Base-by-base conservation (phyloP, 805 yeast genomes). In the Cyberlindnera americana region DNA sequence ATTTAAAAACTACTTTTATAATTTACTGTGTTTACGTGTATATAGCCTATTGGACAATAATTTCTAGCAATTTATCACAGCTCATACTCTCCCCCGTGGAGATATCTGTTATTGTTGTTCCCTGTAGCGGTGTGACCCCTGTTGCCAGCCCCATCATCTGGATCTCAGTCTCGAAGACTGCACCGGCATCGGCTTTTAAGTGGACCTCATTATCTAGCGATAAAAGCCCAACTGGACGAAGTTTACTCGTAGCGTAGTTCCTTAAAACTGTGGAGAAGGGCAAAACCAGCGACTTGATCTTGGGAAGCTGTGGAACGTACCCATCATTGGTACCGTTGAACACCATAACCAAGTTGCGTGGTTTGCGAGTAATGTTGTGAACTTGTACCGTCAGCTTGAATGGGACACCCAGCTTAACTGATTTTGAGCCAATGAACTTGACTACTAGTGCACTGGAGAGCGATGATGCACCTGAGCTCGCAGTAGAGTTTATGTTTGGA, bases 21-120 rank as follows among this genome's bases (percentile, higher is more conserved):
- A 21, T 6, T 10, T 21, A 7, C 10, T 21, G 23, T 10, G 10
- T 21, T 6, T 25, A 25, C n/a, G 14, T 25, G 12, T 25, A 25
- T 17, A 13, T 13, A 13, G 19, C 28, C 37, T 37, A 43, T 29
- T 53, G 56, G 17, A 56, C 53, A 6, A 84, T 87, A 2, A 85
- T 83, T 50, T 83, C 89, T 26, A 85, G 65, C 38, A 84, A 62
- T 42, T 76, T 72, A 1, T 88, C 89, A 54, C 85, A 81, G 45
- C 79, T 89, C 46, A 79, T 69, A 2, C 77, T 73, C 41, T 83
- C 90, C 3, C 90, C 87, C 15, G 78, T 70, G 26, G 57, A 53
- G 10, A 77, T 64, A 52, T 85, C 95, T 33, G 79, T 70, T 12
- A 86, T 66, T 41, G 73, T 73, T n/a, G 83, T 70, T 3, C 85